Percentiles rank a stretch among this genome's conserved stretches.
These are phyloP conservation scores for Botrytis sinoallii DNA, from an alignment of 2,329 filamentous ascomycete genomes.

Conservation along the genomic window DNA sequence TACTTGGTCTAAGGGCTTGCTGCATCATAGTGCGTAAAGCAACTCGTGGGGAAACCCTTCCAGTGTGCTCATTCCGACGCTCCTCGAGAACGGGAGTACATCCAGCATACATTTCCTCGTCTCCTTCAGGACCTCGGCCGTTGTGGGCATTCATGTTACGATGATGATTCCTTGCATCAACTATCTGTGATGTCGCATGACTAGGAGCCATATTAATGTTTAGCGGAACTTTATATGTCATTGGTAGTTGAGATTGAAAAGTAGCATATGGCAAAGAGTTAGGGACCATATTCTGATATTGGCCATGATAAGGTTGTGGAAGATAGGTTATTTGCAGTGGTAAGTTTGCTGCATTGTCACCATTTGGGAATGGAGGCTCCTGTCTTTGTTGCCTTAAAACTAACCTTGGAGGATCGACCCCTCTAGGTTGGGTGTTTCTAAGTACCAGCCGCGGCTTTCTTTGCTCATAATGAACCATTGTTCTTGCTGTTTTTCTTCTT, in stretches of 20 bases:
- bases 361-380: neutral
- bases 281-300: neutral
- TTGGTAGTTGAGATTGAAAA: neutral
- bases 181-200: neutral
- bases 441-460: slow-evolving; percentile 17
- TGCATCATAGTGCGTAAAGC: slow-evolving; percentile 16
- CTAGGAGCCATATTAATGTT: neutral
- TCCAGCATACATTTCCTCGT: neutral
- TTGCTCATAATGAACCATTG: slow-evolving; percentile 17
- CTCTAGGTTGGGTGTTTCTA: neutral
- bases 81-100: neutral
- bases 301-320: slow-evolving; percentile 2
- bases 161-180: neutral
- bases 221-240: slow-evolving; percentile 10
- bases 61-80: neutral
- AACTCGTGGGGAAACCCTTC: slow-evolving; percentile 3
- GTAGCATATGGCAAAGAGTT: neutral
- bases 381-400: neutral
- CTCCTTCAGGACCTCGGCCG: neutral
- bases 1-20: neutral
- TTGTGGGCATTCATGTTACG: neutral
- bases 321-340: slow-evolving; percentile 7
- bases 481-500: neutral
- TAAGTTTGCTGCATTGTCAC: neutral
- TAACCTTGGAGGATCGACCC: neutral